These are phyloP conservation scores for Stevia rebaudiana DNA, from an alignment of 140 eudicot genomes.

Conservation along the genomic window DNA sequence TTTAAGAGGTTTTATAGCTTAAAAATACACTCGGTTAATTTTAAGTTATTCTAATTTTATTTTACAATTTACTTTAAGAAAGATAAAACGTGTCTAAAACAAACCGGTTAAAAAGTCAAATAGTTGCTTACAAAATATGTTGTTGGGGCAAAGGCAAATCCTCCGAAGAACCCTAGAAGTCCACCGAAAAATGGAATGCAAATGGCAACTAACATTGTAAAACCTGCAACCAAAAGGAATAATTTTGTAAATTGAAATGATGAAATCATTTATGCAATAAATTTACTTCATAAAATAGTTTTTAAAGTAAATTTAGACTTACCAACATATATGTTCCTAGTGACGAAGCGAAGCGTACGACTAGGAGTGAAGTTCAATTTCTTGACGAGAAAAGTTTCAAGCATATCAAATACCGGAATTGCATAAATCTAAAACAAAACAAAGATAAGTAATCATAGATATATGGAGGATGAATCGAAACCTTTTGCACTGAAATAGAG, in stretches of 20 bases:
- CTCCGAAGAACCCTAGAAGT: slow-evolving; percentile 80
- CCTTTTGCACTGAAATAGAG: too few relatives aligned
- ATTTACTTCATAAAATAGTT: background rate
- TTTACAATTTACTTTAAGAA: background rate
- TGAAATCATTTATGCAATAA: background rate
- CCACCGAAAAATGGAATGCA: slow-evolving; percentile 87
- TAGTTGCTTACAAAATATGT: slow-evolving; percentile 59
- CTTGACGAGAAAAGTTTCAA: slow-evolving; percentile 57
- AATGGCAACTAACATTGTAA: slow-evolving; percentile 69
- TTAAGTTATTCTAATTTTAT: background rate
- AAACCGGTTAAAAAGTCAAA: background rate
- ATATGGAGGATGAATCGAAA: too few relatives aligned
- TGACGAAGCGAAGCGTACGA: slow-evolving; percentile 42
- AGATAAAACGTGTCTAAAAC: background rate
- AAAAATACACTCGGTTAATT: too few relatives aligned
- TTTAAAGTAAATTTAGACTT: slow-evolving; percentile 11
- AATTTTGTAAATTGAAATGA: slow-evolving; percentile 1
- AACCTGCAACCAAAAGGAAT: slow-evolving; percentile 34
- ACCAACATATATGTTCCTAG: slow-evolving; percentile 63
- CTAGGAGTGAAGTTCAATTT: slow-evolving; percentile 46
- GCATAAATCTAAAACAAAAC: slow-evolving; percentile 49
- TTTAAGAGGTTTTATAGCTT: too few relatives aligned
- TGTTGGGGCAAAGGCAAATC: slow-evolving; percentile 87
- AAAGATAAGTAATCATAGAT: background rate
- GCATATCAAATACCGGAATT: slow-evolving; percentile 77